Percentiles rank a stretch among this genome's conserved stretches.
These are phyloP conservation scores for Talaromyces piceae DNA, from an alignment of 2,329 filamentous ascomycete genomes.

Conservation along the genomic window DNA sequence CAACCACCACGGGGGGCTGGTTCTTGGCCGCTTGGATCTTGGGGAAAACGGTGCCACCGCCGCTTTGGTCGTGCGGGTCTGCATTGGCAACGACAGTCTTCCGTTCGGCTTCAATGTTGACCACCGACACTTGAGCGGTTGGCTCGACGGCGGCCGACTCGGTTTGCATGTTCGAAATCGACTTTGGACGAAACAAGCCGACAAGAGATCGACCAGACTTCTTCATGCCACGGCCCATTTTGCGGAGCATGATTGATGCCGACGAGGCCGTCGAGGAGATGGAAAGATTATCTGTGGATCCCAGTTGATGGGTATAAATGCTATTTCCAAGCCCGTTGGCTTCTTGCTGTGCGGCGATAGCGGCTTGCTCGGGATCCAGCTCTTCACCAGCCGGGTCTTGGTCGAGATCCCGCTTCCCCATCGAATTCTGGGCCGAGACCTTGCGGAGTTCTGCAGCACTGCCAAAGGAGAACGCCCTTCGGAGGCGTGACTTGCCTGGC, in stretches of 20 bases:
- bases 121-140: conserved; percentile 83
- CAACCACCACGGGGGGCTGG: conserved; percentile 23
- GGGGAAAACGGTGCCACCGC: conserved; percentile 73
- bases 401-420: conserved; percentile 46
- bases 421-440: conserved; percentile 58
- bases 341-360: conserved; percentile 88
- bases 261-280: conserved; percentile 44
- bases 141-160: conserved; percentile 59
- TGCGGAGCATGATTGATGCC: conserved; percentile 58
- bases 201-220: conserved; percentile 85
- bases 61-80: conserved; percentile 55
- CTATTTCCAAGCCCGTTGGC: conserved; percentile 83
- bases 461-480: conserved; percentile 92
- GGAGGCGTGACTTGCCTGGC: conserved; percentile 77
- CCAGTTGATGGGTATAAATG: conserved; percentile 73
- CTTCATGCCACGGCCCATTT: conserved; percentile 99
- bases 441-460: conserved; percentile 85
- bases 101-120: conserved; percentile 89
- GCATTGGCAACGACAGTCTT: conserved; percentile 71
- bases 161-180: conserved; percentile 67
- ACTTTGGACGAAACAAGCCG: conserved; percentile 91
- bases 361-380: conserved; percentile 79
- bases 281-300: conserved; percentile 83
- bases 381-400: conserved; percentile 55
- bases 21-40: conserved; percentile 71